Conservation (phyloP, 495 filamentous ascomycete genomes). For the Rhypophila decipiens region DNA sequence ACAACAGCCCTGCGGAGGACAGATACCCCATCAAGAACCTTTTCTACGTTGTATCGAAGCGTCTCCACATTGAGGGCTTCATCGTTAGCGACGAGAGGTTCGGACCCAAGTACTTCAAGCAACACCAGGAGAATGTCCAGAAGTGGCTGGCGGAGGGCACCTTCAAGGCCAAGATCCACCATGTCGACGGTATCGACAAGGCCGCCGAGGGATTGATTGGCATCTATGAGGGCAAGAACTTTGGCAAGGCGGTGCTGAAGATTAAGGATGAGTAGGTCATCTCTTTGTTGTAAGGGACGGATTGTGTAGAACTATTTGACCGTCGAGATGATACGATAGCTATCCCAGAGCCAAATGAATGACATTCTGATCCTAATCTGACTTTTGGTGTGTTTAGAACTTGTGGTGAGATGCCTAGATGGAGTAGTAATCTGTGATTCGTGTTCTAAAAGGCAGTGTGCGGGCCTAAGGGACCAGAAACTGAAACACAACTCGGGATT, state of each 20-base stretch:
- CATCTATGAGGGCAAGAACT: slow-evolving; percentile 84
- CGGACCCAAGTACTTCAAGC: slow-evolving; percentile 61
- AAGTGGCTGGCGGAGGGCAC: slow-evolving; percentile 81
- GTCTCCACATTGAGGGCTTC: slow-evolving; percentile 62
- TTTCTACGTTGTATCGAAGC: slow-evolving; percentile 39
- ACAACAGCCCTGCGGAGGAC: slow-evolving; percentile 57
- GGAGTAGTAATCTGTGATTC: too few relatives aligned
- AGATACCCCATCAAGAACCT: slow-evolving; percentile 67
- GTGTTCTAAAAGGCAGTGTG: too few relatives aligned
- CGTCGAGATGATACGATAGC: too few relatives aligned
- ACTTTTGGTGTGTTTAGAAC: too few relatives aligned
- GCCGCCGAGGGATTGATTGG: slow-evolving; percentile 74
- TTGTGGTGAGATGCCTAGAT: too few relatives aligned
- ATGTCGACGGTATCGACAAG: slow-evolving; percentile 80
- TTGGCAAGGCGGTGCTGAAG: slow-evolving; percentile 84
- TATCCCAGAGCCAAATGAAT: too few relatives aligned
- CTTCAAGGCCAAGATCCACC: slow-evolving; percentile 63
- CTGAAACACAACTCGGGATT: too few relatives aligned
- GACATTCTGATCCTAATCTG: too few relatives aligned
- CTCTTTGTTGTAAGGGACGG: neutral
- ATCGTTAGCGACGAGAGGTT: slow-evolving; percentile 59
- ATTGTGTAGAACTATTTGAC: neutral
- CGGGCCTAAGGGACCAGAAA: too few relatives aligned
- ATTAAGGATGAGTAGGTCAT: slow-evolving; percentile 37
- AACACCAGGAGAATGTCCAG: slow-evolving; percentile 75